Percentiles rank a stretch among this genome's conserved stretches.
phyloP scores from a whole-genome alignment of 2,329 filamentous ascomycete species.

The Aspergillus hiratsukae region DNA sequence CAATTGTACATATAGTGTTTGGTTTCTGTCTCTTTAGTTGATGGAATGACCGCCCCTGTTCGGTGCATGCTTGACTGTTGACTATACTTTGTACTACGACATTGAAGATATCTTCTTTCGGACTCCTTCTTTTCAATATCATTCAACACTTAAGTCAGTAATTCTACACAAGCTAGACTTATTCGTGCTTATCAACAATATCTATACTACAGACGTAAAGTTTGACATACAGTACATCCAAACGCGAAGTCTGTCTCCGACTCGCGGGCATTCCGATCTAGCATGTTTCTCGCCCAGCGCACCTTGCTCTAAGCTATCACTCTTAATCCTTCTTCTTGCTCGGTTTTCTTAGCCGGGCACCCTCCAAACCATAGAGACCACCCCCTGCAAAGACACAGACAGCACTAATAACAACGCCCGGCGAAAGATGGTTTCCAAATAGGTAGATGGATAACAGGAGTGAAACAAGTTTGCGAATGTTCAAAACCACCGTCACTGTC shows the following conservation, averaged over 20 bases:
- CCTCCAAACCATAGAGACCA: constrained; percentile 82
- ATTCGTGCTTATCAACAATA: background rate
- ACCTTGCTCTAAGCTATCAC: background rate
- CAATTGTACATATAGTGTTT: background rate
- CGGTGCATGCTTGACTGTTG: background rate
- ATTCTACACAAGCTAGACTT: background rate
- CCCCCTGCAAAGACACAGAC: constrained; percentile 83
- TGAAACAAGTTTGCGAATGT: constrained; percentile 90
- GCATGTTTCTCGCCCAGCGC: background rate
- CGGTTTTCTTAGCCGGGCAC: constrained; percentile 30
- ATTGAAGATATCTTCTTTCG: background rate
- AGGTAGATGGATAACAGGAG: constrained; percentile 87
- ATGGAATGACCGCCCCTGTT: background rate
- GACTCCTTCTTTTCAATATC: too few species aligned
- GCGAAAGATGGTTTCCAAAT: constrained; percentile 78
- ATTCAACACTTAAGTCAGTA: background rate
- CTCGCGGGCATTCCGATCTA: background rate
- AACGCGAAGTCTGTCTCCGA: background rate
- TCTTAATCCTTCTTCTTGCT: constrained; percentile 17
- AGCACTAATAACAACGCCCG: constrained; percentile 75
- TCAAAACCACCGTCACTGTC: constrained; percentile 93
- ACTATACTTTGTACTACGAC: background rate
- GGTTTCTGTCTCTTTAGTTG: background rate
- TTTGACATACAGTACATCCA: background rate
- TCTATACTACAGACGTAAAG: background rate